Percentiles rank a stretch among this genome's conserved stretches.
phyloP scores from a whole-genome alignment of 2,329 filamentous ascomycete species.

The Epichloe sp. region DNA sequence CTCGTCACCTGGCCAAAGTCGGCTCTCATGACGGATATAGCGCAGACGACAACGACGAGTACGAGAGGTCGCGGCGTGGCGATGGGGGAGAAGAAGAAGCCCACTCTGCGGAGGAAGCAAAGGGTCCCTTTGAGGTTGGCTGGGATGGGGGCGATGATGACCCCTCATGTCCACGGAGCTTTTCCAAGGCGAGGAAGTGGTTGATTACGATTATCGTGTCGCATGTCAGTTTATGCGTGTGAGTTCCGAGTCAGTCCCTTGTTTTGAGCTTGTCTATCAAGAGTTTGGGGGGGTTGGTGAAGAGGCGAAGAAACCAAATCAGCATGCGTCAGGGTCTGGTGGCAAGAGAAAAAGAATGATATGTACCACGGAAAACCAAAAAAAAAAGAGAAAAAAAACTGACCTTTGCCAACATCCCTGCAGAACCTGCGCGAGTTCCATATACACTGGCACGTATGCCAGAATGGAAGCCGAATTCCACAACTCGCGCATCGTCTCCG shows the following conservation, averaged over 20 bases:
- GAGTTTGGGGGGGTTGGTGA: no score
- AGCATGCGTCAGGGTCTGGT: no score
- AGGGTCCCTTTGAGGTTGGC: constrained; percentile 50
- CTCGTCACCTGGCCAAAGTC: not conserved
- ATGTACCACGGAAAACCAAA: not conserved
- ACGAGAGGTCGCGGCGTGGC: constrained; percentile 4
- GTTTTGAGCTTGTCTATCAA: not conserved
- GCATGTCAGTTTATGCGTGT: constrained; percentile 69
- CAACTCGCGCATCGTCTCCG: constrained; percentile 57
- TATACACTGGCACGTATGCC: constrained; percentile 72
- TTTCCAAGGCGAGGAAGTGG: constrained; percentile 60
- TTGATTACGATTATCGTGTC: constrained; percentile 63
- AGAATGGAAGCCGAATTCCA: constrained; percentile 67
- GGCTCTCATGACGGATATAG: constrained; percentile 34
- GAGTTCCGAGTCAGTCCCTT: constrained; percentile 32
- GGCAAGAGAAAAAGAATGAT: not conserved
- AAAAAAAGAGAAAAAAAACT: not conserved
- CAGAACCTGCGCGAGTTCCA: constrained; percentile 73
- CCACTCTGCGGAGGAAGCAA: constrained; percentile 11
- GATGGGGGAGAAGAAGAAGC: not conserved
- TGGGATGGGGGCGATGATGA: constrained; percentile 65
- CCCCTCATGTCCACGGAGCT: constrained; percentile 59
- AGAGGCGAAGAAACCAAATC: not conserved
- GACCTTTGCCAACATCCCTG: not conserved
- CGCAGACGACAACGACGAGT: constrained; percentile 18